Evolutionary conservation across 2,329 filamentous ascomycete species (phyloP), one percentile per base, ranked within the genome.

Genomic region (Davidsoniella eucalypti): DNA sequence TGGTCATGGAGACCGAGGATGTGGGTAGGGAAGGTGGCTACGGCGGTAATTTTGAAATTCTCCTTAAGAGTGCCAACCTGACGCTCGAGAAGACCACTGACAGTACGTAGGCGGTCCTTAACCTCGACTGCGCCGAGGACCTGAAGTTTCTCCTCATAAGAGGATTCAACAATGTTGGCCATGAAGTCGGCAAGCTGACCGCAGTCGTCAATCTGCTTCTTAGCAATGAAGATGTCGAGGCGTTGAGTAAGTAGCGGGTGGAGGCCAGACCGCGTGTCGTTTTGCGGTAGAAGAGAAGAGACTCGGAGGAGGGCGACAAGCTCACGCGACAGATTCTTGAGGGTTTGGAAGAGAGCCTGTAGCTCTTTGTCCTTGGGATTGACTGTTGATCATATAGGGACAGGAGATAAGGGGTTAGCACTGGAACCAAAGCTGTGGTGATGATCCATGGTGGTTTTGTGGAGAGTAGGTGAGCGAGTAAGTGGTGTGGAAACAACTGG

Each of bases 131-230:
- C 80, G n/a, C 86, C 78, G 36, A 98, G 70, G 14, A 98, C 77
- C 51, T 84, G 78, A 49, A 98, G 72, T 64, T 94, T 95, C 61
- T 98, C 92, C 63, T 94, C 87, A 55, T 93, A 84, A 8, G 79
- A 83, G 47, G 84, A 81, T 55, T 94, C 87, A 2, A 94, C 77
- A 21, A 96, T 76, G 61, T 94, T 94, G 38, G 87, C 82, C 87
- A 98, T 95, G 62, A 96, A 96, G 63, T 98, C 92, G 5, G 92
- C 90, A 8, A 98, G 72, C 7, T 79, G 69, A 2, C 90, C 90
- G 1, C 88, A 88, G 57, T 96, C 87, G 40, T 77, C 71, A 47
- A 92, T 63, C 53, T 87, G 80, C 61, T 92, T 93, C 62, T 82
- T 80, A 29, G 80, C 74, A 55, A 98, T 94, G 64, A 87, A 92